phyloP scores from a whole-genome alignment of 108 stramenopile genomes.

The Skeletonema tropicum region DNA sequence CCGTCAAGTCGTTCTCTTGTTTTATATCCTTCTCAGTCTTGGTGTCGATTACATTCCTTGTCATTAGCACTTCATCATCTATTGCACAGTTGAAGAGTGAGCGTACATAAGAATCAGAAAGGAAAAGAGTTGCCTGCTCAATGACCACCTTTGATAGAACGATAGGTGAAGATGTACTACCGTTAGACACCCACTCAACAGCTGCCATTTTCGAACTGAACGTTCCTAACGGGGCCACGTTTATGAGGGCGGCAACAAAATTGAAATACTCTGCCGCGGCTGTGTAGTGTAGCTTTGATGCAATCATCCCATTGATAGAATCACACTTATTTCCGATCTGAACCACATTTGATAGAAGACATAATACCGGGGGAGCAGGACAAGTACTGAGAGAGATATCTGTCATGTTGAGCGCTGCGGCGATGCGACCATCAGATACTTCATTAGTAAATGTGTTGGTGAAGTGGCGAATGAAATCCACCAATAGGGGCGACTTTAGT shows the following conservation, averaged over 20 bases:
- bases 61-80: slow-evolving; percentile 50
- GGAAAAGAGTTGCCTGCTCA: slow-evolving; percentile 70
- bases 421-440: slow-evolving; percentile 55
- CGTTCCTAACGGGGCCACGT: slow-evolving; percentile 74
- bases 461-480: slow-evolving; percentile 49
- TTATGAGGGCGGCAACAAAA: slow-evolving; percentile 68
- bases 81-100: slow-evolving; percentile 68
- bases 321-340: slow-evolving; percentile 63
- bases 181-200: slow-evolving; percentile 82
- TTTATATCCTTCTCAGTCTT: slow-evolving; percentile 81
- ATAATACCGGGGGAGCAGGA: slow-evolving; percentile 70
- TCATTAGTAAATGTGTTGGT: slow-evolving; percentile 33
- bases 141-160: slow-evolving; percentile 72
- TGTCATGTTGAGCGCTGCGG: slow-evolving; percentile 41
- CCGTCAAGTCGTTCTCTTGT: slow-evolving; percentile 69
- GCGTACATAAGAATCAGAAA: slow-evolving; percentile 71
- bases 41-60: slow-evolving; percentile 49
- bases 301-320: slow-evolving; percentile 55
- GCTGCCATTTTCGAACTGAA: slow-evolving; percentile 69
- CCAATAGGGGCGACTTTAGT: slow-evolving; percentile 33
- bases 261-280: slow-evolving; percentile 60
- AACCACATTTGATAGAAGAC: slow-evolving; percentile 73
- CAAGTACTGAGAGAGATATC: slow-evolving; percentile 68
- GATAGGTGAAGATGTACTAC: slow-evolving; percentile 71
- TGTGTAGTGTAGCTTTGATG: slow-evolving; percentile 46